phyloP scores from a whole-genome alignment of 768 basidiomycete species.

The Boletus subcaerulescens region DNA sequence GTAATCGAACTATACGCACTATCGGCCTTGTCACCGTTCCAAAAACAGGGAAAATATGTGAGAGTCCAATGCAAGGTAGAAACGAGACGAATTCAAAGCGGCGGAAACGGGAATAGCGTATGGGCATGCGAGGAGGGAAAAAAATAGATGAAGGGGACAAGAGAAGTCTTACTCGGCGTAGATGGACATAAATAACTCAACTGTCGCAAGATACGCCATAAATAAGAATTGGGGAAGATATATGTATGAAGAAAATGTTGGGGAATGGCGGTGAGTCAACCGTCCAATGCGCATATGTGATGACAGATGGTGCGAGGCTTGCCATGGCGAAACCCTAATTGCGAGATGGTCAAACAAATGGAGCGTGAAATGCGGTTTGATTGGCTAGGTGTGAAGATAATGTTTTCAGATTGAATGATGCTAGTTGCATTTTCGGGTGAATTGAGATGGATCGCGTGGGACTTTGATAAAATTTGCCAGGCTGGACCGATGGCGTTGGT shows the following conservation, averaged over 20 bases:
- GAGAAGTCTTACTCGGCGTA: slow-evolving; percentile 20
- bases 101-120: background rate
- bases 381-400: slow-evolving; percentile 21
- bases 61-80: slow-evolving; percentile 20
- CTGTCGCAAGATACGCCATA: slow-evolving; percentile 31
- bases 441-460: slow-evolving; percentile 6
- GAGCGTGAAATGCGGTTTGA: slow-evolving; percentile 27
- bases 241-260: slow-evolving; percentile 15
- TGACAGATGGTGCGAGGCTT: slow-evolving; percentile 24
- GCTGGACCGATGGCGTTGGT: slow-evolving; percentile 11
- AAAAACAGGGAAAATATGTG: background rate
- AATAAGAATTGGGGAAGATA: slow-evolving; percentile 20
- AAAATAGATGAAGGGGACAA: background rate
- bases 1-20: slow-evolving; percentile 19
- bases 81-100: background rate
- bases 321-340: slow-evolving; percentile 11
- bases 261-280: slow-evolving; percentile 23
- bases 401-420: slow-evolving; percentile 19
- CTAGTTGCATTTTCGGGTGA: slow-evolving; percentile 13
- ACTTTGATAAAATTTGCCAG: slow-evolving; percentile 12
- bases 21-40: slow-evolving; percentile 22
- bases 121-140: background rate
- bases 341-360: slow-evolving; percentile 30
- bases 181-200: slow-evolving; percentile 30
- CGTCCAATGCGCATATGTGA: slow-evolving; percentile 30